Base-by-base conservation (phyloP, 75 land plant genomes). In the Pseudotsuga menziesii region DNA sequence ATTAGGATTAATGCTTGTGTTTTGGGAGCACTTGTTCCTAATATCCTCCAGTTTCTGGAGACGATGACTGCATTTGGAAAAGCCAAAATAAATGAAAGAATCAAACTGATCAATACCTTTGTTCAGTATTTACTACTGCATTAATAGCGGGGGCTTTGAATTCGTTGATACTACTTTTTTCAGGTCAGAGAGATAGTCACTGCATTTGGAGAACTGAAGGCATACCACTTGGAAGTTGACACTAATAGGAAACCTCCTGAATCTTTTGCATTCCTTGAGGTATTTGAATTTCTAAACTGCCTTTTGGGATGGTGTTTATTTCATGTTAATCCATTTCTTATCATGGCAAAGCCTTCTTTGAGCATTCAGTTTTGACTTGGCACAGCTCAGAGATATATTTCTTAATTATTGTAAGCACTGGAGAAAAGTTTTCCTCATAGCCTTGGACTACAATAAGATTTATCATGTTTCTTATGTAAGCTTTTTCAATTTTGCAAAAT, bases 161-260 rank as follows among this genome's bases (percentile, higher is more conserved):
- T 58, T 25, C 58, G 76, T 55, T 54, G 59, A 74, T 25, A 58
- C 16, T 71, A 39, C 14, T 35, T 70, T 58, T 57, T 76, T 35
- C 76, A 96, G 99, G 83, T 96, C 25, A 88, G 85, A 83, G 97
- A 92, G 78, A 94, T 96, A 77, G 91, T 83, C 36, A 79, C 83
- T 74, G 90, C 87, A 41, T 96, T 96, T 90, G 99, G 99, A 63
- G 86, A 83, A 74, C 76, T 96, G 80, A 92, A 87, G 78, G 91
- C 99, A 12, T 96, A 82, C 79, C 90, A 76, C 64, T 92, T 91
- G 84, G 83, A 84, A 74, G 58, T 82, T 63, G 66, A 75, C 32
- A 79, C 72, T 41, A 86, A 82, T 77, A 81, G 76, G 15, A 78
- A 83, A 41, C 81, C 67, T 27, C 36, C 58, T 48, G 79, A 79